Evolutionary conservation across 2,329 filamentous ascomycete genomes (phyloP), one percentile per base, ranked within the genome.

Genomic region (Verticillium tricorpus): DNA sequence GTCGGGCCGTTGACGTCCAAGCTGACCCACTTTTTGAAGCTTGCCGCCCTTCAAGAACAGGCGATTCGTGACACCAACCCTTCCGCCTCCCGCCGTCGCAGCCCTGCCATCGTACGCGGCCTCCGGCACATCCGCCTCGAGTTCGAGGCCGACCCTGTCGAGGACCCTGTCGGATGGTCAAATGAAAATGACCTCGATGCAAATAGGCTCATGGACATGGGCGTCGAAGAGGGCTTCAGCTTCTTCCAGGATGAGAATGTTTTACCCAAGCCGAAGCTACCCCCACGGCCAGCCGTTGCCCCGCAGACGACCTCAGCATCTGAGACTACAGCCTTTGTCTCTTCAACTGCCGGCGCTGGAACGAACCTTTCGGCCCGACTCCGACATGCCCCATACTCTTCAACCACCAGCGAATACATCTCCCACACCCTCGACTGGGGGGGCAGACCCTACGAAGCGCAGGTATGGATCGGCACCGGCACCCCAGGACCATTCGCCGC

Each of bases 101-200:
- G 74, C 0, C 78, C 82, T 2, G 67, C 74, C 2, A 67, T 82
- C 3, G 70, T 88, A 6, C 67, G 69, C 3, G 86, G 85, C 12
- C 73, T 89, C n/a, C 76, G 80, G 60, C 78, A 80, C 62, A 68
- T 89, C 17, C 72, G 78, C 2, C 72, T 89, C 6, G 85, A 88
- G 67, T 81, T 88, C 63, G 78, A 81, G 31, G 70, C 75, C 0
- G 80, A 81, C 57, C 72, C 74, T 2, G 70, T 71, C 12, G 74
- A 77, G 2, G 76, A 78, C 28, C 67, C 66, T 11, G 62, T 67
- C 25, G 69, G 72, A 19, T 70, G 72, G 17, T 71, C 71, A 5
- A 66, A 69, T 2, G 65, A 67, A 2, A 72, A 71, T 12, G 74
- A 75, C 19, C 61, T 79, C 3, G 78, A 82, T 58, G 76, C 78